These are phyloP conservation scores for Rhodosporidiobolus odoratus DNA, from an alignment of 768 basidiomycete species.

Conservation along the genomic window DNA sequence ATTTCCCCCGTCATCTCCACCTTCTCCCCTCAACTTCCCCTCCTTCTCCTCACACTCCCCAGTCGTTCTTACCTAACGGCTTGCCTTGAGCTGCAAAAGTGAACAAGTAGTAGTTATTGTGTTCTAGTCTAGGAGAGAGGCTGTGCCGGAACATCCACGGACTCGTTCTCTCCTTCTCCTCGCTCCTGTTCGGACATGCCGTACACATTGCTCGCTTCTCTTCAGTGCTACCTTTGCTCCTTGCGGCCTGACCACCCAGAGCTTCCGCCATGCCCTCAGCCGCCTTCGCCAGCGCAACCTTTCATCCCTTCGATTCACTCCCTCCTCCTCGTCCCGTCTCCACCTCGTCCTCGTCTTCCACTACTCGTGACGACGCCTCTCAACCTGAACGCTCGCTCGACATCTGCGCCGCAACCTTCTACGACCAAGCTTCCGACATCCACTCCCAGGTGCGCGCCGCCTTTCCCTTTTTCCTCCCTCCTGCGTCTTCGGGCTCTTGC, in stretches of 20 bases:
- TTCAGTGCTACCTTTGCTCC: not conserved
- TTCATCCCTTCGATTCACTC: not conserved
- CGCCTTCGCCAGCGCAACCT: not conserved
- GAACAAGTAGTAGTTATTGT: no score
- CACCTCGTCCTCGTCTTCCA: not conserved
- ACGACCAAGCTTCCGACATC: not conserved
- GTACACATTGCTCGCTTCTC: no score
- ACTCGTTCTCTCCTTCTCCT: no score
- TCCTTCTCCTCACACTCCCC: no score
- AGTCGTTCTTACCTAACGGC: no score
- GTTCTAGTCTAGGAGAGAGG: no score
- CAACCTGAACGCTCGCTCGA: not conserved
- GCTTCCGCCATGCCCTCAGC: not conserved
- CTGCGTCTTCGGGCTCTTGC: no score
- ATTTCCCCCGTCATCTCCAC: no score
- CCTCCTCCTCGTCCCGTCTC: not conserved
- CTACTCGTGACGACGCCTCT: not conserved
- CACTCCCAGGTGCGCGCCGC: not conserved
- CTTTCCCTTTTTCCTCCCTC: not conserved
- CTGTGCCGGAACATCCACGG: no score
- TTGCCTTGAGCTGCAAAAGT: no score
- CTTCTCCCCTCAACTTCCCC: not conserved
- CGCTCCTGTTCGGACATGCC: no score
- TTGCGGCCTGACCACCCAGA: no score
- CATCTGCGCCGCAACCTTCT: not conserved